Base-by-base conservation (phyloP, 2,329 filamentous ascomycete genomes). In the Camillea tinctor region DNA sequence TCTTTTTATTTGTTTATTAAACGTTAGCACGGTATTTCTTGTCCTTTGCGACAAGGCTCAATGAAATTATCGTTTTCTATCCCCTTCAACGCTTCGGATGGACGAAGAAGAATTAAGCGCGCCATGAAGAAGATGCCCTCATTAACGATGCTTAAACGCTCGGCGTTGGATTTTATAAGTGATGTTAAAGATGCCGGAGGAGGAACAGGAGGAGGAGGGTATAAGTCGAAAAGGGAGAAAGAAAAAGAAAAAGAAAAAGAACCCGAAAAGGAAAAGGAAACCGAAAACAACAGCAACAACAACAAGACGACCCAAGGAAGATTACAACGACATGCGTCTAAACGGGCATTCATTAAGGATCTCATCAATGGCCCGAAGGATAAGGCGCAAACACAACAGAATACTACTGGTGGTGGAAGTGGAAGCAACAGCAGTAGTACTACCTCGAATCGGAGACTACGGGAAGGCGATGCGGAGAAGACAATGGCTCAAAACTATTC, bases 281-380 rank as follows among this genome's bases (percentile, higher is more conserved):
- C n/a, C n/a, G n/a, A n/a, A n/a, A n/a, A n/a, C n/a, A n/a, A n/a
- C n/a, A n/a, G n/a, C n/a, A n/a, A n/a, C n/a, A n/a, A 40, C 52
- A 51, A 56, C 57, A 57, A 55, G 40, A 21, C 59, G 13, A 54
- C 23, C 40, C 53, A n/a, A 22, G 59, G 55, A 8, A 55, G 50
- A 13, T 20, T 51, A 50, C 63, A 62, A 52, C 56, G 58, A 57
- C 54, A 62, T 26, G 51, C 60, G 48, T 60, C 64, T 8, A 64
- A 59, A 54, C 56, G 64, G 49, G 62, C 60, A 13, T 60, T 67
- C 49, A 54, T 72, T 51, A 68, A 68, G 61, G 64, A 63, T 22
- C 51, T 71, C 19, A 69, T 71, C 55, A 65, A 57, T 51, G 60
- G 65, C 48, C 65, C 70, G 57, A 70, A 64, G 58, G 64, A 67